Evolutionary conservation across 208 protist species (phyloP).

Genomic region (Zelonia costaricensis): DNA sequence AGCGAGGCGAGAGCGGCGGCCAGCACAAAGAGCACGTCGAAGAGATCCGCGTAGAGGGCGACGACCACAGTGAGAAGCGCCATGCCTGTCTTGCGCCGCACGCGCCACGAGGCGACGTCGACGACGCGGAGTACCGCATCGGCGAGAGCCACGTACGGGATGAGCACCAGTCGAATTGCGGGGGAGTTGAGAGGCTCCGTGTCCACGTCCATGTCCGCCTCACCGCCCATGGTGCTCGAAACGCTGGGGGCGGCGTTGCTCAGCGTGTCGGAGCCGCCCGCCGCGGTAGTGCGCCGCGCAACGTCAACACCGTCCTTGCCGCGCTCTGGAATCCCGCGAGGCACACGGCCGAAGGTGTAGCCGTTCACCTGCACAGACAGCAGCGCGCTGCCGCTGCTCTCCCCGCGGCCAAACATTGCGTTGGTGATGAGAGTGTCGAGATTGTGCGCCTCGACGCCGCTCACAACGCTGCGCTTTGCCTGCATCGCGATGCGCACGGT

Average conservation of each 20-base stretch:
- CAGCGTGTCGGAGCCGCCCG: slow-evolving; percentile 6
- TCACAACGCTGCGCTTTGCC: slow-evolving; percentile 55
- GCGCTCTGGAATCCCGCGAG: slow-evolving; percentile 38
- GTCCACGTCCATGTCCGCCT: background rate
- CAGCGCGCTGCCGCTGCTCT: slow-evolving; percentile 64
- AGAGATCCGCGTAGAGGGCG: slow-evolving; percentile 47
- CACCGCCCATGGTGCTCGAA: background rate
- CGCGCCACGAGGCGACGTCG: slow-evolving; percentile 68
- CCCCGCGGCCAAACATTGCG: slow-evolving; percentile 72
- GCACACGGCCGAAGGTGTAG: slow-evolving; percentile 61
- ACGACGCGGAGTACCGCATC: slow-evolving; percentile 52
- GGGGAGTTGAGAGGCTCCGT: slow-evolving; percentile 36
- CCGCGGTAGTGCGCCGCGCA: background rate
- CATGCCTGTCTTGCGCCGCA: slow-evolving; percentile 55
- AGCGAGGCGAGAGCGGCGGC: slow-evolving; percentile 36
- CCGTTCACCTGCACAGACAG: slow-evolving; percentile 70
- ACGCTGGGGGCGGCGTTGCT: slow-evolving; percentile 1
- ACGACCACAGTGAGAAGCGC: slow-evolving; percentile 53
- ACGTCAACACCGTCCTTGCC: slow-evolving; percentile 6
- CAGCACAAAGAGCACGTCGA: slow-evolving; percentile 53
- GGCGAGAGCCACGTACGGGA: slow-evolving; percentile 77
- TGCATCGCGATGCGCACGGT: slow-evolving; percentile 78
- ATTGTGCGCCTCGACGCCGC: slow-evolving; percentile 64
- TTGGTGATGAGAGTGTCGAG: slow-evolving; percentile 69
- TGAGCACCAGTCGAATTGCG: slow-evolving; percentile 67